Evolutionary conservation across 768 basidiomycete genomes (phyloP).

Genomic region (Boletus edulis): DNA sequence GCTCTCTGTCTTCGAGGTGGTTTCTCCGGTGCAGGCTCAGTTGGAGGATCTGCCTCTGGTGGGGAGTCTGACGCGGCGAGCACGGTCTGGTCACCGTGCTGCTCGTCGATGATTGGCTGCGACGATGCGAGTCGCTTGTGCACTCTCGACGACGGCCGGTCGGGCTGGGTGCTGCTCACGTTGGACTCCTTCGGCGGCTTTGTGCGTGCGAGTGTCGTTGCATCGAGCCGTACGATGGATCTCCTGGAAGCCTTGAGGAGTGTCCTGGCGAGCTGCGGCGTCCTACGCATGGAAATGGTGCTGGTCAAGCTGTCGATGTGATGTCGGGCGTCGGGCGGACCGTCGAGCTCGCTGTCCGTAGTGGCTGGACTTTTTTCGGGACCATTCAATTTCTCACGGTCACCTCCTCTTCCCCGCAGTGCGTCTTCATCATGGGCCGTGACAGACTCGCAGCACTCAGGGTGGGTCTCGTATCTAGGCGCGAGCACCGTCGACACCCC

Average conservation of each 20-base stretch:
- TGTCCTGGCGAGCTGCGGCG: slow-evolving; percentile 69
- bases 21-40: slow-evolving; percentile 24
- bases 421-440: slow-evolving; percentile 43
- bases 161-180: slow-evolving; percentile 6
- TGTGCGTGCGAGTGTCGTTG: slow-evolving; percentile 22
- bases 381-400: slow-evolving; percentile 12
- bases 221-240: not conserved
- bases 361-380: not conserved
- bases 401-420: not conserved
- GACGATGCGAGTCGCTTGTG: slow-evolving; percentile 25
- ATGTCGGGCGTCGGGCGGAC: slow-evolving; percentile 57
- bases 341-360: slow-evolving; percentile 4
- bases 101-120: slow-evolving; percentile 16
- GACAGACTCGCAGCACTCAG: slow-evolving; percentile 85
- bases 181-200: slow-evolving; percentile 21
- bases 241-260: slow-evolving; percentile 46
- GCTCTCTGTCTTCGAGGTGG: slow-evolving; percentile 18
- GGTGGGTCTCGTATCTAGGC: slow-evolving; percentile 52
- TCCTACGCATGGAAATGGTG: slow-evolving; percentile 62
- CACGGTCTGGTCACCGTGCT: slow-evolving; percentile 7
- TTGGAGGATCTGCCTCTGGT: slow-evolving; percentile 23
- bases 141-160: slow-evolving; percentile 15
- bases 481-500: slow-evolving; percentile 39
- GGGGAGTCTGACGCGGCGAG: slow-evolving; percentile 21
- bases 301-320: slow-evolving; percentile 39